These are phyloP conservation scores for Globisporangium irregulare DNA, from an alignment of 352 stramenopile genomes.

Conservation along the genomic window DNA sequence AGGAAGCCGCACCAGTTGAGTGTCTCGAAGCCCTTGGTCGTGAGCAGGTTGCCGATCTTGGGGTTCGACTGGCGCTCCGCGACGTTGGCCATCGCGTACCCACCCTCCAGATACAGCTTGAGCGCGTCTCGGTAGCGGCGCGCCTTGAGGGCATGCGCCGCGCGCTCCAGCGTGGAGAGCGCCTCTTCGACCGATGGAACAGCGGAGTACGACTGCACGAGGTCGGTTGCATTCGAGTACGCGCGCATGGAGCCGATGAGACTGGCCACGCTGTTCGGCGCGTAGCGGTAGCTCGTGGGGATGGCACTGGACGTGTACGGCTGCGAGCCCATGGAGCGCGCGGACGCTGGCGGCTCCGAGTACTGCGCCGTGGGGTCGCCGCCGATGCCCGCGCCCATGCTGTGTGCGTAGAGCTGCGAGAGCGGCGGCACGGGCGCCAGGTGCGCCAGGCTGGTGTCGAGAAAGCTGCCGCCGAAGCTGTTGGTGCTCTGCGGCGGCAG, in stretches of 20 bases:
- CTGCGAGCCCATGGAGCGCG: conserved; percentile 73
- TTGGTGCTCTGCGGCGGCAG: background rate
- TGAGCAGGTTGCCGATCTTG: conserved; percentile 85
- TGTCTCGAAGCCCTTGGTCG: conserved; percentile 82
- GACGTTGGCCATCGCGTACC: conserved; percentile 82
- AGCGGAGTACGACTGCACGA: conserved; percentile 73
- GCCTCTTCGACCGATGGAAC: conserved; percentile 80
- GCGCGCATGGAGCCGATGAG: conserved; percentile 80
- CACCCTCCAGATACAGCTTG: conserved; percentile 80
- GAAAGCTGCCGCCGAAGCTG: background rate
- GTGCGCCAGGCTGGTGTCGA: background rate
- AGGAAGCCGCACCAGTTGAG: conserved; percentile 82
- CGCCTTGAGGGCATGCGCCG: conserved; percentile 49
- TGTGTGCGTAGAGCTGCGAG: conserved; percentile 14
- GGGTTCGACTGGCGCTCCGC: conserved; percentile 73
- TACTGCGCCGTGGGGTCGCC: conserved; percentile 14
- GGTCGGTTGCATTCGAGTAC: conserved; percentile 68
- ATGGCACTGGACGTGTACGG: conserved; percentile 78
- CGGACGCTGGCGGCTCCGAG: conserved; percentile 54
- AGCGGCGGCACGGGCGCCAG: conserved; percentile 9
- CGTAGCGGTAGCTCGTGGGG: conserved; percentile 58
- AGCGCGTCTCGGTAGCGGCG: conserved; percentile 74
- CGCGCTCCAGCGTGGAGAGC: conserved; percentile 68
- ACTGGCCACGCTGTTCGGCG: conserved; percentile 54
- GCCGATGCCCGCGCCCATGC: conserved; percentile 3